Percentiles rank a stretch among this genome's conserved stretches.
Conservation (phyloP, 1,284 basidiomycete species). For the Cutaneotrichosporon mucoides region DNA sequence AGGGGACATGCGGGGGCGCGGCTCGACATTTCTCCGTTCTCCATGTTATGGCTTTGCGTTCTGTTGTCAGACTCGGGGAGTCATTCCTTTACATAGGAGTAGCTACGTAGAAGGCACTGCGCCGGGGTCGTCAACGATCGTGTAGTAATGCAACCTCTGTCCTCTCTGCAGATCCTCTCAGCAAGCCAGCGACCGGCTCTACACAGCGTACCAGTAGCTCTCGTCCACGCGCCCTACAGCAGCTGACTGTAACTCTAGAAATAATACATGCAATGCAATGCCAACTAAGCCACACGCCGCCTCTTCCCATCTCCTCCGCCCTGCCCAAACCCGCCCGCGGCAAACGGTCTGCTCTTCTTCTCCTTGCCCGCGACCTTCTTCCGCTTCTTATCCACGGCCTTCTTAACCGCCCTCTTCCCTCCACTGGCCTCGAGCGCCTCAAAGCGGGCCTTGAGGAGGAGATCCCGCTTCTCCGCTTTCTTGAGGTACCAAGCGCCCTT, state of each 20-base stretch:
- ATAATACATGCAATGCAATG: background rate
- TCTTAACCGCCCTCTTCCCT: conserved; percentile 74
- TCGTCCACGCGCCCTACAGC: too few relatives aligned
- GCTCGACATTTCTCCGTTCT: conserved; percentile 1
- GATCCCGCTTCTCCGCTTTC: conserved; percentile 69
- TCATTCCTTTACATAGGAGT: too few relatives aligned
- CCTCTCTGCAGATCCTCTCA: too few relatives aligned
- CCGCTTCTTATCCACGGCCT: conserved; percentile 80
- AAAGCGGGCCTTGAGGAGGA: conserved; percentile 68
- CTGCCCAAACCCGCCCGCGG: conserved; percentile 32
- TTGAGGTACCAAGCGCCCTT: conserved; percentile 88
- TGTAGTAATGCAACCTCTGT: too few relatives aligned
- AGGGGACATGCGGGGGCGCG: conserved; percentile 16
- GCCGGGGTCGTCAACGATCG: too few relatives aligned
- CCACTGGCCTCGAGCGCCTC: conserved; percentile 69
- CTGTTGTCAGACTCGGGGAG: too few relatives aligned
- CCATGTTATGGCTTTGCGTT: too few relatives aligned
- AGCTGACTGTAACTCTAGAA: too few relatives aligned
- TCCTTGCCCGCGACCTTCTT: conserved; percentile 84
- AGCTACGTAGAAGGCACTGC: too few relatives aligned
- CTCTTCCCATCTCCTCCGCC: conserved; percentile 11
- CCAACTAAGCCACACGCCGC: conserved; percentile 12
- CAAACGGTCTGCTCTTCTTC: conserved; percentile 73
- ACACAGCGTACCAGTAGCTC: too few relatives aligned
- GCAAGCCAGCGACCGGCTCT: too few relatives aligned